phyloP scores from a whole-genome alignment of 1,284 basidiomycete genomes.

The Heterobasidion occidentale region DNA sequence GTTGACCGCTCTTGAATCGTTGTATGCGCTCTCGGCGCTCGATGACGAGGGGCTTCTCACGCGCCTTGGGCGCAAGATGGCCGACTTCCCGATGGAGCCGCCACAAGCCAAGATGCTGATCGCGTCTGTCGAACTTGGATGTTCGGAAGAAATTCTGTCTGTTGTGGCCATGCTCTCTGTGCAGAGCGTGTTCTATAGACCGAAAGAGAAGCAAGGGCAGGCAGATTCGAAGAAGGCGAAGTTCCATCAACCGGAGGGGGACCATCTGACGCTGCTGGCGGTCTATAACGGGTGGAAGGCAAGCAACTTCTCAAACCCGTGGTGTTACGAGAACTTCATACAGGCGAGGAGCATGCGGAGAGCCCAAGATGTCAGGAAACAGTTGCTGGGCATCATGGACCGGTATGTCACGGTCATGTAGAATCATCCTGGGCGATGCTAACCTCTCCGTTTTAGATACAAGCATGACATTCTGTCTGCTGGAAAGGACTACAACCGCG shows the following conservation, averaged over 20 bases:
- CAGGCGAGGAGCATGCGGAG: conserved; percentile 94
- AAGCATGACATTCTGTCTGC: conserved; percentile 93
- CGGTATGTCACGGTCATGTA: conserved; percentile 40
- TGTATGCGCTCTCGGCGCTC: conserved; percentile 92
- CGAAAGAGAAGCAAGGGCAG: conserved; percentile 98
- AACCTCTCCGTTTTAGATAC: conserved; percentile 44
- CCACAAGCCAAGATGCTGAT: conserved; percentile 97
- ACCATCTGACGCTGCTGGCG: conserved; percentile 90
- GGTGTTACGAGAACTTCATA: conserved; percentile 98
- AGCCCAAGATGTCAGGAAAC: conserved; percentile 97
- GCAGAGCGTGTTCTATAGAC: conserved; percentile 94
- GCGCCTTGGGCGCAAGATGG: conserved; percentile 95
- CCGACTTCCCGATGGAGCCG: conserved; percentile 98
- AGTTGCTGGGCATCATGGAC: conserved; percentile 98
- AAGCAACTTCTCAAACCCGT: conserved; percentile 92
- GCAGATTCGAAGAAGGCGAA: conserved; percentile 99
- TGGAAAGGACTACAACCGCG: conserved; percentile 88
- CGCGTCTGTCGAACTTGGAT: conserved; percentile 94
- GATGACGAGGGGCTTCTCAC: conserved; percentile 97
- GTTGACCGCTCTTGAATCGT: conserved; percentile 87
- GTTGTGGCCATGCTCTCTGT: conserved; percentile 98
- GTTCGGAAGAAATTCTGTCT: conserved; percentile 94
- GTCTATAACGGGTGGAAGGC: conserved; percentile 99
- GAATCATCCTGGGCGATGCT: not conserved
- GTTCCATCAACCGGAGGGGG: conserved; percentile 96